phyloP scores from a whole-genome alignment of 345 rosid genomes.

The Hibiscus tridactylites region DNA sequence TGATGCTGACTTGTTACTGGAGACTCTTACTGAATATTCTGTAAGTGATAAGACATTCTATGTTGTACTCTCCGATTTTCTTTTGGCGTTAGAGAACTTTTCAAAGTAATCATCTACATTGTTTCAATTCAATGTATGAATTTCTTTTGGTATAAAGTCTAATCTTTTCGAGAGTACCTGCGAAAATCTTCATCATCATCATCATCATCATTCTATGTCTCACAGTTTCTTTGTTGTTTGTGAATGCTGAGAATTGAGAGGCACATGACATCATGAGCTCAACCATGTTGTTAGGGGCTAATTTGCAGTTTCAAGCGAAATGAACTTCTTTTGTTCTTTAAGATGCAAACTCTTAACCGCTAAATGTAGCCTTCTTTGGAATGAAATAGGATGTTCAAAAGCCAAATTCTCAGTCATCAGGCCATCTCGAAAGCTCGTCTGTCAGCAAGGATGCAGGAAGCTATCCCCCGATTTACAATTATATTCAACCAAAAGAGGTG shows the following conservation, averaged over 20 bases:
- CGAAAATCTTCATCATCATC: background rate
- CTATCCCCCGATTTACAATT: constrained; percentile 19
- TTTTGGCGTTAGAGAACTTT: background rate
- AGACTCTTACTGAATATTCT: constrained; percentile 44
- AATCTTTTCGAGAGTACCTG: background rate
- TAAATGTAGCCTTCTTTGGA: constrained; percentile 13
- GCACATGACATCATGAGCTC: background rate
- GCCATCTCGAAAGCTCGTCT: constrained; percentile 30
- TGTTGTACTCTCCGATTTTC: background rate
- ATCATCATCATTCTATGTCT: background rate
- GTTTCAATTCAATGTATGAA: background rate
- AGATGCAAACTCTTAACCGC: background rate
- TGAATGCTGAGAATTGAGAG: background rate
- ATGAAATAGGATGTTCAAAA: constrained; percentile 29
- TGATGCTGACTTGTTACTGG: constrained; percentile 57
- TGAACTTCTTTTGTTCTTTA: background rate
- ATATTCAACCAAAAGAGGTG: constrained; percentile 51
- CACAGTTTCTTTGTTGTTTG: background rate
- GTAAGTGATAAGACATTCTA: constrained; percentile 27
- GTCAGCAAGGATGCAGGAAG: constrained; percentile 27
- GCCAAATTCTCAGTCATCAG: constrained; percentile 25
- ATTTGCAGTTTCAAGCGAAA: background rate
- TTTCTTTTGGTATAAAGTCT: background rate
- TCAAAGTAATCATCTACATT: background rate
- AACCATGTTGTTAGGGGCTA: background rate